Percentiles rank a stretch among this genome's conserved stretches.
Conservation (phyloP, 352 stramenopile genomes). For the Phytopythium chamaehyphon region DNA sequence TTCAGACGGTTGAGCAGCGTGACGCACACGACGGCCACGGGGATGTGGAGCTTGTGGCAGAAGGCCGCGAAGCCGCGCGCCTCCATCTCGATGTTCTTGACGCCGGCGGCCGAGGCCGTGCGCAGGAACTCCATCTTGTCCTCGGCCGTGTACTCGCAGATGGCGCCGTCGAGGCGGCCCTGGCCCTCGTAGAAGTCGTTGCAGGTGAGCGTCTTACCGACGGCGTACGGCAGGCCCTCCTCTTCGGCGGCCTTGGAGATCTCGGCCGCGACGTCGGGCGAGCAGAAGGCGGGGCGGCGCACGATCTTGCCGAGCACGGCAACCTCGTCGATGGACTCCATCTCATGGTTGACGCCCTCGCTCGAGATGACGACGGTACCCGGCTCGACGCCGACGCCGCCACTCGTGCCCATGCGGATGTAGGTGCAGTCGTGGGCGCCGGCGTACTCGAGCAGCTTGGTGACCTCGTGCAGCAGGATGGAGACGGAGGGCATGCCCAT, state of each 20-base stretch:
- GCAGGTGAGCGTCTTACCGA: constrained; percentile 81
- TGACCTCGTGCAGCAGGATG: constrained; percentile 80
- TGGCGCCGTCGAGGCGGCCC: constrained; percentile 74
- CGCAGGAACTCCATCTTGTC: constrained; percentile 77
- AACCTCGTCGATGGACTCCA: constrained; percentile 65
- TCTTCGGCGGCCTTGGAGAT: constrained; percentile 45
- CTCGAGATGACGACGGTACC: constrained; percentile 82
- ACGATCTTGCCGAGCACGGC: constrained; percentile 53
- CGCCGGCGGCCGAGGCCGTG: constrained; percentile 38
- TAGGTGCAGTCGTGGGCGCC: constrained; percentile 48
- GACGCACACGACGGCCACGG: constrained; percentile 68
- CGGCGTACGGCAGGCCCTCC: constrained; percentile 44
- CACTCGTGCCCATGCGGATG: constrained; percentile 82
- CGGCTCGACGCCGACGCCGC: constrained; percentile 66
- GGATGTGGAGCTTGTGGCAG: constrained; percentile 75
- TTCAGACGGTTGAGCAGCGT: constrained; percentile 74
- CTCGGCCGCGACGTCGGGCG: constrained; percentile 46
- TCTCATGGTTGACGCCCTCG: constrained; percentile 79
- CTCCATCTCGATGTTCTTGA: constrained; percentile 88
- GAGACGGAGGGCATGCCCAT: constrained; percentile 81
- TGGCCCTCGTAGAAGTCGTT: constrained; percentile 87
- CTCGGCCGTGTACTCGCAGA: constrained; percentile 74
- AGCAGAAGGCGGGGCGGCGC: constrained; percentile 50
- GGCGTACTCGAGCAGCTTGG: constrained; percentile 79
- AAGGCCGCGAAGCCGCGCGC: constrained; percentile 65